Evolutionary conservation across 805 yeast species (phyloP), one percentile per base, ranked within the genome.

Genomic region (Yarrowia sp.): DNA sequence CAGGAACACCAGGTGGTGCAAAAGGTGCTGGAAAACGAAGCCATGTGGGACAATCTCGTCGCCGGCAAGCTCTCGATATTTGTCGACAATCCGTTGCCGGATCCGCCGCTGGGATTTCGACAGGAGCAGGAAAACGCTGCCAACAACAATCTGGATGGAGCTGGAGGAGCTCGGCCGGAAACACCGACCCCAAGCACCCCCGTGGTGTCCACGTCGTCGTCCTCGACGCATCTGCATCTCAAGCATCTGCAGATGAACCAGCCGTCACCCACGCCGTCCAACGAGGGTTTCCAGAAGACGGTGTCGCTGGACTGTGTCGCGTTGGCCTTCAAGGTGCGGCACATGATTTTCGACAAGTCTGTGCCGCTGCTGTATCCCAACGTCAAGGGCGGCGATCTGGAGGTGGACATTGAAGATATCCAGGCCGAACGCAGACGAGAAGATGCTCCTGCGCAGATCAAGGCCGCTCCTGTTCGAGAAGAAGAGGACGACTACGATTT

Each of bases 401-500:
- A 63, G 36, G 16, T 63, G 45, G 67, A 63, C 16, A 41, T 63
- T 38, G 67, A 63, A 14, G 48, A 38, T 16, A 48, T 63, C 5
- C 40, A 41, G 67, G 43, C 49, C 12, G 68, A 35, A 38, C 48
- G 58, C 19, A 38, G 49, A 56, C 16, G 41, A 22, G 48, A 40
- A 1, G 48, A 56, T 5, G 43, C 53, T 7, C 50, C 66, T 14
- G 58, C 42, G 7, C 66, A 59, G 43, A 45, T 45, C 53, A 45
- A 45, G 32, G 50, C 53, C 22, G 46, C 48, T 11, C 45, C 45
- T 15, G 71, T 53, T 0, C 35, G 63, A 15, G 76, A 72, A 14
- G 77, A 77, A 52, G 78, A 78, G 38, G 77, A 79, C 58, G 79
- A 80, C 50, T 80, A 80, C 40, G 79, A 79, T 19, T 83, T 81